Evolutionary conservation across 2,329 filamentous ascomycete species (phyloP).

Genomic region (Phyllosticta citrichinensis): DNA sequence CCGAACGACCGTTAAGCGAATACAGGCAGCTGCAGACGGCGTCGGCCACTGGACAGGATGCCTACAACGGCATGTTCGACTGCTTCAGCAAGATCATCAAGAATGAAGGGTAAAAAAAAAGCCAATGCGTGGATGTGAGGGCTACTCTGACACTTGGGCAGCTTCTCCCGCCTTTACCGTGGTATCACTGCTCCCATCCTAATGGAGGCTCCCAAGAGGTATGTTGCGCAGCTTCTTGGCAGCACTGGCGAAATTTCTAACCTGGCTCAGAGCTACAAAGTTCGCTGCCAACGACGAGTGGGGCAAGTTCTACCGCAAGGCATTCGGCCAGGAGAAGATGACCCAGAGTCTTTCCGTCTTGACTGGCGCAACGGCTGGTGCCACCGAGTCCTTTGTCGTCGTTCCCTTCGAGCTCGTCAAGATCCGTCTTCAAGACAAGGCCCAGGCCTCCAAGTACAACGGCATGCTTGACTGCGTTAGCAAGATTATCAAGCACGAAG

Average conservation of each 20-base stretch:
- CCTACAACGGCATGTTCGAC: constrained; percentile 95
- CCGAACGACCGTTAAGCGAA: constrained; percentile 17
- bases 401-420: constrained; percentile 98
- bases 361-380: constrained; percentile 88
- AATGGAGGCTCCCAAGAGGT: constrained; percentile 90
- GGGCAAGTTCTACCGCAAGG: constrained; percentile 84
- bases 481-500: constrained; percentile 78
- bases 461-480: constrained; percentile 70
- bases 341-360: constrained; percentile 85
- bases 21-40: constrained; percentile 77
- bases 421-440: constrained; percentile 93
- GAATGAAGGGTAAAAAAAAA: constrained; percentile 68
- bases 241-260: neutral
- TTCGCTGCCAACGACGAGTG: constrained; percentile 98
- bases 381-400: constrained; percentile 92
- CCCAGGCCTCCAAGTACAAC: constrained; percentile 78
- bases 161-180: constrained; percentile 83
- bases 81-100: constrained; percentile 96
- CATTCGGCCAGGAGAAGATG: constrained; percentile 79
- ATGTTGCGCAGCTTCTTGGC: neutral
- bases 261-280: constrained; percentile 67
- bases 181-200: constrained; percentile 92
- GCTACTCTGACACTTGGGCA: constrained; percentile 25
- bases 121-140: neutral
- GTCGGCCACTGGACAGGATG: constrained; percentile 61